These are phyloP conservation scores for Geranium incanum DNA, from an alignment of 441 rosid species.

Conservation along the genomic window DNA sequence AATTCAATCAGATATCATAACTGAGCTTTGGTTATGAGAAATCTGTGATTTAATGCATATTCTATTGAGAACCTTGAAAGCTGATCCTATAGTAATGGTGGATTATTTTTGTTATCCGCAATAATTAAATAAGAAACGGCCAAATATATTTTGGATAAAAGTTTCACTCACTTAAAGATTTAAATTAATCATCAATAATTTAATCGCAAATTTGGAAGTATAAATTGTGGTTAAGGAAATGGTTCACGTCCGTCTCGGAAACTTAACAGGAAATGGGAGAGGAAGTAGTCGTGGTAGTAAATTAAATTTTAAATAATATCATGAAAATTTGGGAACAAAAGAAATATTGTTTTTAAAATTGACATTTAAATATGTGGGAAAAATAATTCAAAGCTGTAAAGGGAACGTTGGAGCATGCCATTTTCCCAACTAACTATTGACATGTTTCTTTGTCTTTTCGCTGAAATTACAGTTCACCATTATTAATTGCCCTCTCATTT, in stretches of 20 bases:
- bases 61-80: constrained; percentile 9
- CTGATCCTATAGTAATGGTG: constrained; percentile 8
- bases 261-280: constrained; percentile 40
- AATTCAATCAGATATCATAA: too few relatives aligned
- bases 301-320: neutral
- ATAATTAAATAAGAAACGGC: too few relatives aligned
- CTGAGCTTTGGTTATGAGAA: neutral
- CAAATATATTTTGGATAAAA: too few relatives aligned
- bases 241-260: constrained; percentile 88
- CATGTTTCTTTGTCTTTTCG: neutral
- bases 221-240: constrained; percentile 63
- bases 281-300: constrained; percentile 14
- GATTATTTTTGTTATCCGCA: neutral
- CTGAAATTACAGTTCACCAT: neutral
- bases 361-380: neutral
- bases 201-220: constrained; percentile 54
- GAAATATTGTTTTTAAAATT: too few relatives aligned
- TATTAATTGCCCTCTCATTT: neutral
- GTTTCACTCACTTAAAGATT: too few relatives aligned
- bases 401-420: neutral
- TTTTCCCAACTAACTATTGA: neutral
- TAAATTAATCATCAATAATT: constrained; percentile 11
- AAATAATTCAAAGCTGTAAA: neutral
- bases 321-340: neutral
- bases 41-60: constrained; percentile 46